Base-by-base conservation (phyloP, 108 stramenopile genomes). In the Chaetoceros tenuissimus region DNA sequence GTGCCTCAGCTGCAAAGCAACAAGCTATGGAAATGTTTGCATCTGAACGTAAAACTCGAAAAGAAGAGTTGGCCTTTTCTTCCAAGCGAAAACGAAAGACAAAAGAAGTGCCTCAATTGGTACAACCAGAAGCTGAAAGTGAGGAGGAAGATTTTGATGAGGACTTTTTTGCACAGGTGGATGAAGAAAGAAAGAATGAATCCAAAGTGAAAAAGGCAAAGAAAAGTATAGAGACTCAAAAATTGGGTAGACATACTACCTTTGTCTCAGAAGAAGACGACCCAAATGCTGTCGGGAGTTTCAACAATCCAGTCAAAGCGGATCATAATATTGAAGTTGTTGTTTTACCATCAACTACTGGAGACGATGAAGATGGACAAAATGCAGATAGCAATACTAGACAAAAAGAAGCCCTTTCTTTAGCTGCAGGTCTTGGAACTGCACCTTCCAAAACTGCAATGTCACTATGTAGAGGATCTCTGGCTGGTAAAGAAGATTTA, bases 171-270 rank as follows among this genome's bases (percentile, higher is more conserved):
- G 53, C 53, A 5, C 3, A 7, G 53, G 53, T 31, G 53, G 53
- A 54, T 8, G 16, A 26, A 5, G 28, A 31, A 25, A 54, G 53
- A 29, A 18, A 54, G 28, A 31, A 20, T 25, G 53, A 54, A 25
- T 16, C 21, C 19, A 5, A 22, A 3, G 3, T 54, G 28, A 17
- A 54, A 54, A 54, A 54, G 53, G 3, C 16, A 31, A 3, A 17
- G 25, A 54, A 26, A 29, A 54, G 27, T 18, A 22, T 7, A 25
- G 25, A 17, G 16, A 18, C 16, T 5, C 22, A 54, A 29, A 31
- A 28, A 29, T 17, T 28, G 16, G 53, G 53, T 19, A 26, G 53
- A 25, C 53, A 54, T 29, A 54, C 53, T 13, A 54, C 53, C 53
- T 54, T 54, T 25, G 53, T 54, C 24, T 54, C 53, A 18, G 53